Conservation (phyloP, 1,284 basidiomycete species). For the Puccinia horiana region DNA sequence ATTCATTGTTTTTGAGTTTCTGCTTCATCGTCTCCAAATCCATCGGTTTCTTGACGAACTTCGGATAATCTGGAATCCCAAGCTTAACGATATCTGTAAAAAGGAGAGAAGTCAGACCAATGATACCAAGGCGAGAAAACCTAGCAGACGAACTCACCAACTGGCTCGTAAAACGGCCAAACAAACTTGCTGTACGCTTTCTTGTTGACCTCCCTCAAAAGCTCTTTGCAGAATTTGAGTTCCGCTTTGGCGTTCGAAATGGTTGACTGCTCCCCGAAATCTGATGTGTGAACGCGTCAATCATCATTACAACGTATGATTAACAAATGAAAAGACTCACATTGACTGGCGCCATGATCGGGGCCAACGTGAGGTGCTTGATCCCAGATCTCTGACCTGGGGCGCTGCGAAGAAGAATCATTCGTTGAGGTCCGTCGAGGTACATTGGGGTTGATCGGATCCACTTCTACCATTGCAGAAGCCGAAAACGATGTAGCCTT, state of each 20-base stretch:
- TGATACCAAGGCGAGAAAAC: background rate
- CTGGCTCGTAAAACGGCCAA: slow-evolving; percentile 87
- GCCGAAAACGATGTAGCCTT: slow-evolving; percentile 60
- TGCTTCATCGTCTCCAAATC: slow-evolving; percentile 82
- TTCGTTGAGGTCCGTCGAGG: slow-evolving; percentile 28
- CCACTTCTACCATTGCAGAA: slow-evolving; percentile 83
- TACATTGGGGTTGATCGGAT: slow-evolving; percentile 69
- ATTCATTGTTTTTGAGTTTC: slow-evolving; percentile 76
- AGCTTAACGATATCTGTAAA: slow-evolving; percentile 72
- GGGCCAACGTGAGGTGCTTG: background rate
- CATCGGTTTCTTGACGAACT: slow-evolving; percentile 90
- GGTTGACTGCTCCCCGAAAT: slow-evolving; percentile 21
- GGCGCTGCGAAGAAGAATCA: slow-evolving; percentile 15
- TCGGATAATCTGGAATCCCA: slow-evolving; percentile 80
- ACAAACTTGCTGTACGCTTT: slow-evolving; percentile 76
- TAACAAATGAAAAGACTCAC: background rate
- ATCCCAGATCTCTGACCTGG: background rate
- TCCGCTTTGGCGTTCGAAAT: slow-evolving; percentile 74
- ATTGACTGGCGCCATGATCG: background rate
- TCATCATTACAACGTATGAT: background rate
- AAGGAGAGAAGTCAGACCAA: slow-evolving; percentile 9
- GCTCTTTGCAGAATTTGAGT: slow-evolving; percentile 75
- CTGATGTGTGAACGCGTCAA: background rate
- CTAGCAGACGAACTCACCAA: slow-evolving; percentile 63
- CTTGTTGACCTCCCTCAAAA: slow-evolving; percentile 75